Evolutionary conservation across 2,329 filamentous ascomycete genomes (phyloP), one percentile per base, ranked within the genome.

Genomic region (Pochonia chlamydosporia): DNA sequence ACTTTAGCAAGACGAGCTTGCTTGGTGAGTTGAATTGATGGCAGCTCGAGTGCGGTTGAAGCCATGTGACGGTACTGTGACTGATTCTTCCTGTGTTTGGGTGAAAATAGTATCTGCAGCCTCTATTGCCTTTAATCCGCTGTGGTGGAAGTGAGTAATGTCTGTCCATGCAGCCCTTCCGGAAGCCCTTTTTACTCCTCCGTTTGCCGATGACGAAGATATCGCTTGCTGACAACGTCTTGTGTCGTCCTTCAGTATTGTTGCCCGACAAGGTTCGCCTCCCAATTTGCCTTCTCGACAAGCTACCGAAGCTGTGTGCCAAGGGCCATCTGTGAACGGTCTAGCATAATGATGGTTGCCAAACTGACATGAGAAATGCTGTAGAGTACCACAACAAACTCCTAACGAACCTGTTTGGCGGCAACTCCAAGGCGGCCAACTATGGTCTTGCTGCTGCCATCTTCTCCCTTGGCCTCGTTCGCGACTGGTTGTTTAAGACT

Each of bases 141-240:
- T 93, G n/a, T 97, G 96, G 70, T 99, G 93, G 93, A 99, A 99
- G 91, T 96, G 78, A 75, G 88, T 78, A 45, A 9, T 30, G 51
- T 43, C 50, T 53, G 39, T 33, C 37, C 33, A 30, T 36, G 41
- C 33, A 43, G 20, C 18, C 25, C 21, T 6, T 18, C n/a, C 14
- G 24, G 25, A 26, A 45, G 6, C 6, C 14, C 8, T 26, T 25
- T 18, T n/a, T 24, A 21, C 21, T 21, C 18, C 7, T 24, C 16
- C 25, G 6, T 5, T 21, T n/a, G n/a, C 37, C 20, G 18, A 18
- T n/a, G 37, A 28, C 18, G 13, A 25, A 13, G 16, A 21, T n/a
- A 18, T 6, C 28, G 16, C 28, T 46, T 47, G 31, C 46, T 33
- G 13, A 18, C 40, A 25, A 16, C n/a, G 39, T 46, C 36, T 44